phyloP scores from a whole-genome alignment of 306 rosid genomes.

The Dalbergia cultrata region DNA sequence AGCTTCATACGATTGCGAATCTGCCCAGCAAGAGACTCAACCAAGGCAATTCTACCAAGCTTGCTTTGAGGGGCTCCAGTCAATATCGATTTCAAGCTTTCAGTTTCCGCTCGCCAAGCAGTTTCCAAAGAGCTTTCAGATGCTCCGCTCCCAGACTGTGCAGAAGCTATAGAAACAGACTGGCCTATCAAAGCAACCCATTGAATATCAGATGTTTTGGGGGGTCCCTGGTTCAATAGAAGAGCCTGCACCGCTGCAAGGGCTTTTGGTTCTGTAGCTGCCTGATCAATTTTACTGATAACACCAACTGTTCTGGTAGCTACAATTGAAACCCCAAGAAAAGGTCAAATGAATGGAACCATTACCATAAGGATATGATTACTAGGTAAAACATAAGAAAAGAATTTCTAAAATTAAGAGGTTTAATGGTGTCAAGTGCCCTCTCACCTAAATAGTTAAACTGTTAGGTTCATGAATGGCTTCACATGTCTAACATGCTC shows the following conservation, averaged over 20 bases:
- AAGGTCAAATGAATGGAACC: slow-evolving; percentile 7
- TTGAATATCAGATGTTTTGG: slow-evolving; percentile 88
- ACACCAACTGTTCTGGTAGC: slow-evolving; percentile 98
- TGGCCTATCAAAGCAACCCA: slow-evolving; percentile 99
- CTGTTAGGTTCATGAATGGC: slow-evolving; percentile 10
- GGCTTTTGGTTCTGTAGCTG: slow-evolving; percentile 87
- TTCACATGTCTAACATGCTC: neutral
- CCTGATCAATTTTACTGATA: slow-evolving; percentile 96
- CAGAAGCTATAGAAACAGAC: slow-evolving; percentile 91
- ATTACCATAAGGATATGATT: slow-evolving; percentile 14
- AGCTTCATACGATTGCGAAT: slow-evolving; percentile 93
- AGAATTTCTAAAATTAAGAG: slow-evolving; percentile 11
- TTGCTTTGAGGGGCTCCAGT: slow-evolving; percentile 96
- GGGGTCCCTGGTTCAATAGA: slow-evolving; percentile 90
- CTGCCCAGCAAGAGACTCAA: slow-evolving; percentile 90
- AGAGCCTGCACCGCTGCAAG: slow-evolving; percentile 98
- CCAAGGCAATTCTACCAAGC: slow-evolving; percentile 96
- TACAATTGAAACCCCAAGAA: slow-evolving; percentile 46
- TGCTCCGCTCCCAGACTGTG: slow-evolving; percentile 86
- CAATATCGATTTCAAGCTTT: slow-evolving; percentile 92
- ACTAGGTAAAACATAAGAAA: slow-evolving; percentile 20
- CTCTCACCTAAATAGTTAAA: slow-evolving; percentile 26
- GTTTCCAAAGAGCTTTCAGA: slow-evolving; percentile 97
- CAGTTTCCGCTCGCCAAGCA: slow-evolving; percentile 99
- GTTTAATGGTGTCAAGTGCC: slow-evolving; percentile 4